Conservation (phyloP, 768 basidiomycete species). For the Lepiota brunneoincarnata region DNA sequence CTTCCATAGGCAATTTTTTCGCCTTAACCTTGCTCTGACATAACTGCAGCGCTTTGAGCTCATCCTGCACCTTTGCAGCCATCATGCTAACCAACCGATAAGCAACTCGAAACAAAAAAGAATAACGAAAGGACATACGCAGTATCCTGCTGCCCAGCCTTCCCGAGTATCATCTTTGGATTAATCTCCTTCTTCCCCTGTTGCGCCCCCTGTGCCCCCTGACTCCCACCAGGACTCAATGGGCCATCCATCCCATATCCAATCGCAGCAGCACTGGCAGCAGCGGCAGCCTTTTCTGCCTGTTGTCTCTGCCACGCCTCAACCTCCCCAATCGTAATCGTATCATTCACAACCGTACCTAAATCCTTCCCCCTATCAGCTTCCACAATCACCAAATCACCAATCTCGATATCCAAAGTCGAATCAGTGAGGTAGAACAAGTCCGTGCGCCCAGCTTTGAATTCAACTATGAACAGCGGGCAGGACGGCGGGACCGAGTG, state of each 20-base stretch:
- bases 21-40: conserved; percentile 91
- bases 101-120: neutral
- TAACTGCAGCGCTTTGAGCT: conserved; percentile 86
- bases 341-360: conserved; percentile 89
- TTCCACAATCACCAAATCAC: conserved; percentile 95
- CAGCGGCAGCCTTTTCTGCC: conserved; percentile 49
- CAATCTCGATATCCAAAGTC: conserved; percentile 62
- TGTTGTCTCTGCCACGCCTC: conserved; percentile 87
- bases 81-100: conserved; percentile 49
- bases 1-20: conserved; percentile 97
- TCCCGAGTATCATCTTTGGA: conserved; percentile 95
- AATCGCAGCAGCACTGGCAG: conserved; percentile 31
- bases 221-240: conserved; percentile 28
- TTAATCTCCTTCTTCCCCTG: conserved; percentile 86
- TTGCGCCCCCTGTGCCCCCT: conserved; percentile 20
- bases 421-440: conserved; percentile 85
- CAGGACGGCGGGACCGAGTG: conserved; percentile 78
- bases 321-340: conserved; percentile 85
- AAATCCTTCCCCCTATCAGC: conserved; percentile 93
- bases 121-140: conserved; percentile 44
- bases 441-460: conserved; percentile 96
- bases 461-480: conserved; percentile 95
- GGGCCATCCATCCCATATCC: conserved; percentile 24
- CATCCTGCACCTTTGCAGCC: conserved; percentile 83
- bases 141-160: conserved; percentile 79